Evolutionary conservation across 2,329 filamentous ascomycete genomes (phyloP).

Genomic region (Fonsecaea pugnacius): DNA sequence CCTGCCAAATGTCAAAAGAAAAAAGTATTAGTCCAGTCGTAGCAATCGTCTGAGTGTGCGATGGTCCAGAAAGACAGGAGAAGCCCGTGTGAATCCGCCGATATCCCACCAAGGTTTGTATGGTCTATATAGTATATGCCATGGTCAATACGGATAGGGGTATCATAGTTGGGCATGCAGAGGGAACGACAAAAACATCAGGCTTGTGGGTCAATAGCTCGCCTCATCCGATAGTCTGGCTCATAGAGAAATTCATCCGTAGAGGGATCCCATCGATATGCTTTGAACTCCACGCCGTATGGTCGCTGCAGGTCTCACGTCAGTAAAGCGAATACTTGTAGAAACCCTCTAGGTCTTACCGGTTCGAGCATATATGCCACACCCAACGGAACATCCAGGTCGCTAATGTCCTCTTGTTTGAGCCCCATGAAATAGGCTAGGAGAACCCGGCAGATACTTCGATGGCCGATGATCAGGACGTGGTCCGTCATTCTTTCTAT

Average conservation of each 20-base stretch:
- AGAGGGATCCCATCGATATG: constrained; percentile 83
- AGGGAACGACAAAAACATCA: constrained; percentile 26
- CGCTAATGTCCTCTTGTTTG: constrained; percentile 86
- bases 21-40: constrained; percentile 31
- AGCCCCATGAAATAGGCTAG: constrained; percentile 97
- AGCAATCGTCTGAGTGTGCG: constrained; percentile 14
- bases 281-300: constrained; percentile 96
- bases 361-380: constrained; percentile 95
- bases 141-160: constrained; percentile 14
- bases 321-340: background rate
- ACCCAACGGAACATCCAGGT: constrained; percentile 89
- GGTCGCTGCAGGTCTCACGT: constrained; percentile 64
- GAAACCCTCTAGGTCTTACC: constrained; percentile 39
- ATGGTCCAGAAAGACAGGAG: background rate
- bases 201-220: constrained; percentile 42
- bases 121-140: constrained; percentile 10
- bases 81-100: background rate
- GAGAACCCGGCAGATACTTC: constrained; percentile 86
- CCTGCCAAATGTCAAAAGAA: constrained; percentile 20
- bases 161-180: constrained; percentile 24
- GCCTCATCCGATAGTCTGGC: constrained; percentile 76
- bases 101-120: constrained; percentile 4
- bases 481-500: constrained; percentile 97
- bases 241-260: constrained; percentile 82
- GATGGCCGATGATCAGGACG: constrained; percentile 87